Evolutionary conservation across 1,139 yeast species (phyloP), one percentile per base, ranked within the genome.

Genomic region (Torulaspora pretoriensis): DNA sequence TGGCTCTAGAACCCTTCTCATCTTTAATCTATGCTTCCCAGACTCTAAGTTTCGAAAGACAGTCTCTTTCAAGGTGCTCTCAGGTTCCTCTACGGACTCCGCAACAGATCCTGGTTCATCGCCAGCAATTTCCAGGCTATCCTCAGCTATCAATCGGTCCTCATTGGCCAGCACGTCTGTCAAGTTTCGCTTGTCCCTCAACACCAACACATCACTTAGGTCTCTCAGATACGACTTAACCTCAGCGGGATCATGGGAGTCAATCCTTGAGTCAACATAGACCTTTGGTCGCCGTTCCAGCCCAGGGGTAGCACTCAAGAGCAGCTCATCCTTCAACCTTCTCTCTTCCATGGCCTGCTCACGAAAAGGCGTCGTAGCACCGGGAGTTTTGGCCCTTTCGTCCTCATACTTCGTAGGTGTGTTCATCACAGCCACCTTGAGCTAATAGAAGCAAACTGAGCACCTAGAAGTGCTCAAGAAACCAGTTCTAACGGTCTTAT

Each of bases 251-350:
- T 56, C 53, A 28, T 50, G 52, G 14, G 38, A 40, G 4, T 52
- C 35, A 19, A 22, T 19, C 8, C 43, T 33, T 8, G 27, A 17
- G n/a, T 35, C 36, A 27, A 23, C 29, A 8, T 13, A 46, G 3
- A 42, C 37, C 37, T 50, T 52, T 14, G 37, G 29, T 17, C 48
- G 28, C 26, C 49, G 43, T 36, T 49, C 49, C 42, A 55, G 40
- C 14, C 61, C 59, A 2, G 61, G 61, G 0, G 61, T 58, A 5
- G 50, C 45, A 17, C 51, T 50, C 17, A 55, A 38, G 12, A 54
- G 24, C 19, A 55, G 23, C 29, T 51, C 53, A n/a, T 55, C 57
- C 40, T 48, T 46, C 23, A 52, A 25, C 24, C 51, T 40, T 36
- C 51, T 51, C 30, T 55, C 58, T 36, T 51, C 55, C 8, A 55